Base-by-base conservation (phyloP, 2,329 filamentous ascomycete genomes). In the Exophiala aquamarina region DNA sequence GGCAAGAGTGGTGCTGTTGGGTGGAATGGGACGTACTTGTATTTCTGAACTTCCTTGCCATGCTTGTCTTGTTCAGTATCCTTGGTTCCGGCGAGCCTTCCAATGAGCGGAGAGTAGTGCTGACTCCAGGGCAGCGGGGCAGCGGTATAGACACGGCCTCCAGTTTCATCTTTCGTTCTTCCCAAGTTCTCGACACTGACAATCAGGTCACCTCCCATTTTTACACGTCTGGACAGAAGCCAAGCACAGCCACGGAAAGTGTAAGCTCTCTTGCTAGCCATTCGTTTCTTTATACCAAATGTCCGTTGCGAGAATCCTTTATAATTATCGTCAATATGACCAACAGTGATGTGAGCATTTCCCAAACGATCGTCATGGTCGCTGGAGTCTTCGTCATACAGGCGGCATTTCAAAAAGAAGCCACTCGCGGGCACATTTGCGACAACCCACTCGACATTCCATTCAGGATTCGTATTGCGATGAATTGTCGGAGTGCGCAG, bases 21-120 rank as follows among this genome's bases (percentile, higher is more conserved):
- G n/a, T 17, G 14, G 3, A 41, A 38, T 15, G n/a, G 40, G 18
- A 71, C 82, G 55, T 72, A 87, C 85, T 93, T 89, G 64, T 92
- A 92, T 73, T 83, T 84, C 61, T 87, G 78, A 2, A 82, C 75
- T 50, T 74, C 75, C 47, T 79, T 78, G 31, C 70, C 70, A 50
- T 69, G 65, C 55, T 67, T 75, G 65, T 60, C 83, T 75, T 60
- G 85, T 73, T 64, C 75, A 70, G 62, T 82, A 78, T 62, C 85
- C 63, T 86, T 87, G 10, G 82, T 83, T 3, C 89, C 87, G 2
- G 85, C 78, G 44, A 96, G 69, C 35, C 89, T 81, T 3, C 92
- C 92, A 52, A 96, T 89, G 73, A 96, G 79, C 3, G 91, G 89
- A 54, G 88, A 94, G 62, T 86, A 92, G 65, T 96, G 92, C 59